Evolutionary conservation across 768 basidiomycete genomes (phyloP).

Genomic region (Rhizopogon salebrosus): DNA sequence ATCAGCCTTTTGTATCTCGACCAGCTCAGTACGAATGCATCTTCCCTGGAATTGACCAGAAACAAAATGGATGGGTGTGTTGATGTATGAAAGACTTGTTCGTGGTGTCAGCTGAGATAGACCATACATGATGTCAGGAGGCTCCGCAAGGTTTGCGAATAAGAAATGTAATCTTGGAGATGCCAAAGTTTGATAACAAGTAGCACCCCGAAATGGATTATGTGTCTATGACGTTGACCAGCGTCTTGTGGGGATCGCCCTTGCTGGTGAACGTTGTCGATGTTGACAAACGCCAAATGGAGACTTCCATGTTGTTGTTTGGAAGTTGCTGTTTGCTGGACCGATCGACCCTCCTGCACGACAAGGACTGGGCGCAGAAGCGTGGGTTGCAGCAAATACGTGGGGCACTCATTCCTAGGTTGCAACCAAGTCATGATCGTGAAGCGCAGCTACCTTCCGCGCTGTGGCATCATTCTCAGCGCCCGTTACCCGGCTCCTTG

Average conservation of each 20-base stretch:
- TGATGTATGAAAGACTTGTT: conserved; percentile 22
- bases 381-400: too few species aligned
- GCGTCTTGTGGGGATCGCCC: not conserved
- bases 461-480: not conserved
- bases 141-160: not conserved
- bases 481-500: not conserved
- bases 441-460: too few species aligned
- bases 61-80: conserved; percentile 46
- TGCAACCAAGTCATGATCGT: too few species aligned
- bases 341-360: not conserved
- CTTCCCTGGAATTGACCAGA: conserved; percentile 58
- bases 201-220: not conserved
- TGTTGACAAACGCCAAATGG: not conserved
- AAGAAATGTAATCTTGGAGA: too few species aligned
- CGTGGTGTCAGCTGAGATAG: conserved; percentile 13
- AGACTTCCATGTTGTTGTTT: not conserved
- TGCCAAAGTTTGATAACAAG: not conserved
- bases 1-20: conserved; percentile 64
- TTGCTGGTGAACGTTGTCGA: not conserved
- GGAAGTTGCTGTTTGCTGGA: too few species aligned
- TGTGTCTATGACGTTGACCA: too few species aligned
- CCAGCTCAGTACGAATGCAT: conserved; percentile 47
- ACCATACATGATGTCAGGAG: not conserved
- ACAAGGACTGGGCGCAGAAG: not conserved
- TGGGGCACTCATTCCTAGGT: not conserved